Base-by-base conservation (phyloP, 1,284 basidiomycete genomes). In the Naganishia sp. region DNA sequence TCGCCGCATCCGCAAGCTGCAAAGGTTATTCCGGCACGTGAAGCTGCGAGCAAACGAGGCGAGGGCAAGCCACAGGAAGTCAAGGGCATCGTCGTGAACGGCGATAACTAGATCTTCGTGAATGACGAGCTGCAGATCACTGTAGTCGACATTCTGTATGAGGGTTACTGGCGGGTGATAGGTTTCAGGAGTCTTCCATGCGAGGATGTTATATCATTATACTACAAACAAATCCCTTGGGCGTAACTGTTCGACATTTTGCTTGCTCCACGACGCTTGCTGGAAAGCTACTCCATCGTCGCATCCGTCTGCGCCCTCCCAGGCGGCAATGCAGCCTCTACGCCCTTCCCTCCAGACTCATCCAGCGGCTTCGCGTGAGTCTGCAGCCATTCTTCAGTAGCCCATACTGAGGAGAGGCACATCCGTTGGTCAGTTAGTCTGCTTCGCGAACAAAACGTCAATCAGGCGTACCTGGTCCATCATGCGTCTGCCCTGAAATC, bases 1-100 rank as follows among this genome's bases (percentile, higher is more conserved):
- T 81, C 82, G 31, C 85, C 84, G 50, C 84, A 85, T 68, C 83
- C 84, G 9, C 78, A 77, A 67, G 72, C 70, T 31, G 75, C 76
- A 41, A 80, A 78, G 69, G 73, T 77, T 60, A 75, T 80, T 0
- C 79, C 79, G 7, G 77, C 75, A 2, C 68, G 68, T 39, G 78
- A 77, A 61, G 76, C 74, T 4, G 76, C 73, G 25, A 79, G 77
- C 13, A 73, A 76, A 52, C 35, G 67, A 11, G 79, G 75, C 10
- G 74, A 78, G 69, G 72, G 71, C 4, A 72, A 70, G 68, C 70
- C 71, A 61, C 79, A 80, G 71, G 70, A 67, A 23, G 72, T 76
- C 3, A 70, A 67, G 28, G 78, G 76, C 18, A 68, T 80, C 41
- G 71, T 68, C 17, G 78, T 80, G 2, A 54, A 68, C 56, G 62